Base-by-base conservation (phyloP, 345 rosid genomes). In the Moricandia moricandioides region DNA sequence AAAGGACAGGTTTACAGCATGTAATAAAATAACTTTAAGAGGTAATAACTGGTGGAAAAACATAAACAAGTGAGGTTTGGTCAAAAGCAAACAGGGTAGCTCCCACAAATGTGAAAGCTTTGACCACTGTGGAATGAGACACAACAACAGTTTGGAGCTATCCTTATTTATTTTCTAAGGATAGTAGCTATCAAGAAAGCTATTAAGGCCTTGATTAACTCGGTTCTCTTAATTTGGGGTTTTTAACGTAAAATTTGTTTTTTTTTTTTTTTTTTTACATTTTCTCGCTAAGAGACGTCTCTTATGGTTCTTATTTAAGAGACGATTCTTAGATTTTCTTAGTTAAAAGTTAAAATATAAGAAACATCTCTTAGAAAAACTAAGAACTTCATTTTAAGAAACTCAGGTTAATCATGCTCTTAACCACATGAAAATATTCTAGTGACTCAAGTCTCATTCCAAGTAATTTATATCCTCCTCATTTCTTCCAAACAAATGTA, bases 51-150 rank as follows among this genome's bases (percentile, higher is more conserved):
- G 52, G 8, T 47, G 51, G 59, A 14, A 31, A 47, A n/a, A 47
- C 68, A 27, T 6, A 26, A 65, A 77, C 72, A 58, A 24, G 8
- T 58, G 17, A 65, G 71, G 7, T 61, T 69, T 27, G 45, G 67
- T 61, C 33, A 56, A 57, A 56, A 57, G 49, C 12, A 40, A 65
- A 14, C 4, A 69, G 34, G 1, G 65, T 0, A 31, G 29, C 39
- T 51, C 47, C 52, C 52, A 47, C 17, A 47, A 47, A n/a, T 6
- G 52, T 47, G 17, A 63, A 52, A 55, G 43, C 37, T 39, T 64
- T n/a, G 40, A 52, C 39, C 9, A 7, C 54, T 62, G 9, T 33
- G 39, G 69, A 72, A 8, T 12, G 62, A 62, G 17, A 62, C 62
- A 33, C 27, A 11, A 63, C 4, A 62, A 10, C 14, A 21, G 16